Evolutionary conservation across 495 filamentous ascomycete species (phyloP), one percentile per base, ranked within the genome.

Genomic region (Xylaria longipes): DNA sequence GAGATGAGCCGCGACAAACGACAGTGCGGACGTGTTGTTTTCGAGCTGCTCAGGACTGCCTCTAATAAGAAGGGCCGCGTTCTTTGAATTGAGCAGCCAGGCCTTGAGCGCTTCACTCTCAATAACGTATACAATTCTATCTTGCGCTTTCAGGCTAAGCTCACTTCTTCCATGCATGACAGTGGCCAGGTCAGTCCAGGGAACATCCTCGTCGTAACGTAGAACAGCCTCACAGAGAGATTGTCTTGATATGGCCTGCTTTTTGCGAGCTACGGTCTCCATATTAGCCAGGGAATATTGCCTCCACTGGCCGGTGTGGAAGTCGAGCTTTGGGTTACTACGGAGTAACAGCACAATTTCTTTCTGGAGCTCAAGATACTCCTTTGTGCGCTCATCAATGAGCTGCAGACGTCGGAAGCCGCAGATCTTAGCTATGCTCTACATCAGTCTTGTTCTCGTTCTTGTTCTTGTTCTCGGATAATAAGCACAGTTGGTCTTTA

Each of bases 181-280:
- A 27, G 52, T 5, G 35, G 37, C 52, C 35, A 69, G 27, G 52
- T 69, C 66, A 27, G 29, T 35, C n/a, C 5, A 8, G 52, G 54
- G 66, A 29, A 69, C 52, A 33, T 69, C 37, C 11, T 29, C 25
- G n/a, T 69, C 66, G 22, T 69, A 69, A 27, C 37, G 50, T 6
- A 69, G 37, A 17, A 69, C 37, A n/a, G 66, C 56, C 33, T 69
- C 66, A 33, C 66, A 69, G 3, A 69, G 50, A 22, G 52, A 45
- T 37, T 69, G 66, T 61, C 66, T 69, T 31, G 66, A 69, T 20
- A 69, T 57, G 22, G 52, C 66, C n/a, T n/a, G n/a, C 22, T 33
- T 69, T 39, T 27, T 69, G 4, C 14, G 50, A 29, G 54, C 1
- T 46, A 27, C 54, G 20, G n/a, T 8, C 6, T 39, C 41, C 27